Conservation (phyloP, 495 filamentous ascomycete genomes). For the Cairneyella variabilis region DNA sequence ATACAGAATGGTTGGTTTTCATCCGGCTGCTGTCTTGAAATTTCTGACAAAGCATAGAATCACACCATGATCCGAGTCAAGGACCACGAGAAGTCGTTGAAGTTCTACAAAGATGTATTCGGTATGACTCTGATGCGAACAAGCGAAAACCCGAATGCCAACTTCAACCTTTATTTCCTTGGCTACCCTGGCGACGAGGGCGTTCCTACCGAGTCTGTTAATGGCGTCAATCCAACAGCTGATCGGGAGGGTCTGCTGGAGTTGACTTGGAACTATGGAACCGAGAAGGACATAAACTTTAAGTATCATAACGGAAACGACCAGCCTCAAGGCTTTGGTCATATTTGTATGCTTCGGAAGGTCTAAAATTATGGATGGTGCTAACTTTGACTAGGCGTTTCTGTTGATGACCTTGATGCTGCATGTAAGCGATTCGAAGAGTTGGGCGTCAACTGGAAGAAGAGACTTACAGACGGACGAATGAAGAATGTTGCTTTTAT, state of each 20-base stretch:
- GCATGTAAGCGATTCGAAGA: conserved; percentile 84
- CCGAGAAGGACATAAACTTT: conserved; percentile 80
- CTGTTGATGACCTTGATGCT: conserved; percentile 84
- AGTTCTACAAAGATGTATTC: conserved; percentile 87
- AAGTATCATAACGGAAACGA: conserved; percentile 91
- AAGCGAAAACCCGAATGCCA: conserved; percentile 60
- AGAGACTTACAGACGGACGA: conserved; percentile 82
- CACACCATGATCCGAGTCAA: conserved; percentile 97
- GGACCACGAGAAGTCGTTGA: conserved; percentile 73
- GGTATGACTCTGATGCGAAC: conserved; percentile 82
- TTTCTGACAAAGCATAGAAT: conserved; percentile 43
- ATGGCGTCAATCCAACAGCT: conserved; percentile 58
- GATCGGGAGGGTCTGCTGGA: conserved; percentile 81
- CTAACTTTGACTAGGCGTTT: conserved; percentile 50
- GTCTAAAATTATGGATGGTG: background rate
- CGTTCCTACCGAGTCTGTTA: conserved; percentile 41
- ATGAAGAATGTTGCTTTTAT: conserved; percentile 97
- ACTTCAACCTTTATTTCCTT: conserved; percentile 91
- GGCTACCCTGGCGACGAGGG: conserved; percentile 62
- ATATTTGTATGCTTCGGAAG: conserved; percentile 63
- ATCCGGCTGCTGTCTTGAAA: conserved; percentile 23
- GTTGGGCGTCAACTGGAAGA: conserved; percentile 84
- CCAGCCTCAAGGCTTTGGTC: conserved; percentile 89
- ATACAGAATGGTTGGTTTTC: conserved; percentile 47
- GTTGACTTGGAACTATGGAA: conserved; percentile 96